Conservation (phyloP, 1,284 basidiomycete species). For the Coniophora puteana region DNA sequence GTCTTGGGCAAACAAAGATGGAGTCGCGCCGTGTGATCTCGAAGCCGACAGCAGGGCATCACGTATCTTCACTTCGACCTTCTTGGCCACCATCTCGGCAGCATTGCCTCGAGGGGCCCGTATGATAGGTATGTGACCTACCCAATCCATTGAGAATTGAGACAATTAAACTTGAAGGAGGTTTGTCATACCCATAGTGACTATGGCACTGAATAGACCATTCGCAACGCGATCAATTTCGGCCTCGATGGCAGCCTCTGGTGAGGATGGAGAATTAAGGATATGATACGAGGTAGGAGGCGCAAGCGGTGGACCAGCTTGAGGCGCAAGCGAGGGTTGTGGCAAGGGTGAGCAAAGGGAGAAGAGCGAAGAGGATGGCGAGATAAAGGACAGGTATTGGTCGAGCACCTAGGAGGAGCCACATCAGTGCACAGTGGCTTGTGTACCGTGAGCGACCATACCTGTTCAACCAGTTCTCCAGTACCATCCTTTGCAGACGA, state of each 20-base stretch:
- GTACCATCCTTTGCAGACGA: conserved; percentile 85
- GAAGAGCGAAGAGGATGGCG: conserved; percentile 93
- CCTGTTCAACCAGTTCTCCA: conserved; percentile 80
- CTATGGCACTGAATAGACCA: conserved; percentile 92
- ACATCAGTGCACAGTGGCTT: conserved; percentile 2
- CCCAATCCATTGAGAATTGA: neutral
- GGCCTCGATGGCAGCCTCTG: conserved; percentile 89
- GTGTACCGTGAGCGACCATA: conserved; percentile 28
- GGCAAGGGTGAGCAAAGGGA: conserved; percentile 67
- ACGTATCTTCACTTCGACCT: conserved; percentile 88
- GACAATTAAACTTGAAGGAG: conserved; percentile 4
- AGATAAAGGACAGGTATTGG: conserved; percentile 96
- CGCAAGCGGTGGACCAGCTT: conserved; percentile 30
- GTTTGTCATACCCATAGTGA: conserved; percentile 84
- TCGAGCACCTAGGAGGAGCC: conserved; percentile 67
- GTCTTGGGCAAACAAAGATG: conserved; percentile 70
- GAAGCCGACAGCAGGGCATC: conserved; percentile 88
- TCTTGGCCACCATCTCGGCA: conserved; percentile 97
- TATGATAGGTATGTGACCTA: conserved; percentile 93
- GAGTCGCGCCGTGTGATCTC: conserved; percentile 49
- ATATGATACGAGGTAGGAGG: conserved; percentile 68
- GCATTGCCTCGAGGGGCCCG: conserved; percentile 95
- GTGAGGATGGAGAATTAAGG: conserved; percentile 89
- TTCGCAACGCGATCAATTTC: conserved; percentile 92
- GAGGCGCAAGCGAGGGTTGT: conserved; percentile 26